Evolutionary conservation across 768 basidiomycete genomes (phyloP), one percentile per base, ranked within the genome.

Genomic region (Russula ochroleuca): DNA sequence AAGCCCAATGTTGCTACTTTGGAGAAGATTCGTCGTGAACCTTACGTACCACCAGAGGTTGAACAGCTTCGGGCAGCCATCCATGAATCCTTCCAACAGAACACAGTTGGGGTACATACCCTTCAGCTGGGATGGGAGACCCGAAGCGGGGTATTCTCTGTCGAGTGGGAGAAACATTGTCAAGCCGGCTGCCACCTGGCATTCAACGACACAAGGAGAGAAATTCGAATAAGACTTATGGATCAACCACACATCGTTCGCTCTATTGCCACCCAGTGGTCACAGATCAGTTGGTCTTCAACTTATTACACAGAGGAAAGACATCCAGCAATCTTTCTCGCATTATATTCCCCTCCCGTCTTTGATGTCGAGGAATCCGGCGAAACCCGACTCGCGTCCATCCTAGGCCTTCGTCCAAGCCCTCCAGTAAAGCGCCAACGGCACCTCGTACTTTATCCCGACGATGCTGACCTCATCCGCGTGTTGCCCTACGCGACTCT

Each of bases 101-200:
- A 68, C 19, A 40, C 47, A 9, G 72, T 82, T 28, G 59, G 67
- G 8, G 68, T 85, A 54, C 64, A 63, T 5, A 69, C 72, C 5
- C 65, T 87, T 31, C 85, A 86, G 67, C 85, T 85, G 66, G 82
- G 83, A 15, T 85, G 84, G 85, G 75, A 78, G 68, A 86, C 85
- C 63, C 78, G 84, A n/a, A 84, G 85, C 68, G 70, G 74, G 5
- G 75, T 78, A 0, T 79, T 82, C 63, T 89, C 86, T 19, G 71
- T 81, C 49, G 85, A 88, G 72, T 84, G 81, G 78, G 82, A 84
- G 72, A 72, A 75, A 28, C 13, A 47, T 8, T 74, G 72, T 52
- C 47, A 50, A 49, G 61, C 61, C 11, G 41, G 59, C 28, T 75
- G 76, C n/a, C 28, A 47, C 15, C 66, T 85, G 33, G 54, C 55